These are phyloP conservation scores for Climacium dendroides DNA, from an alignment of 225 moss, liverwort and hornwort species.

Conservation along the genomic window DNA sequence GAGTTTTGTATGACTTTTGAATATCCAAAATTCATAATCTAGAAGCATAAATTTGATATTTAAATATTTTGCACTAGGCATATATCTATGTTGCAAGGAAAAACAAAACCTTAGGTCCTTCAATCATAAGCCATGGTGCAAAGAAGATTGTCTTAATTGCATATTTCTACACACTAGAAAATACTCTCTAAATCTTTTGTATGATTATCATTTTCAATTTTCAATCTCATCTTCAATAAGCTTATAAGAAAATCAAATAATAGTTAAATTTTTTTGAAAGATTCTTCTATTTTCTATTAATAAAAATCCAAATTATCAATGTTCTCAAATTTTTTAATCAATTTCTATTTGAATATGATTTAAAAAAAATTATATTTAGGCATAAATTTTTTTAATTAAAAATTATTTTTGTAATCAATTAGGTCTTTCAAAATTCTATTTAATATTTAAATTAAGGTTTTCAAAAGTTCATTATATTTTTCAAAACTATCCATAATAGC, in stretches of 20 bases:
- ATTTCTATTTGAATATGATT: neutral
- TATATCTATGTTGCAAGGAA: neutral
- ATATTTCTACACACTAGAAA: neutral
- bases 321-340: neutral
- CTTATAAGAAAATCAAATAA: neutral
- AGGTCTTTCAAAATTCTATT: neutral
- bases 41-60: fast-evolving
- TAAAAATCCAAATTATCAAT: neutral
- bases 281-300: neutral
- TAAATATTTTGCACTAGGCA: neutral
- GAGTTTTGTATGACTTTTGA: neutral
- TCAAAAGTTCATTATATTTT: too few relatives aligned
- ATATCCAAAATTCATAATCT: neutral
- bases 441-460: neutral
- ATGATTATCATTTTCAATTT: neutral
- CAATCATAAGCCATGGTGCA: fast-evolving
- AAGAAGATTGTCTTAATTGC: neutral
- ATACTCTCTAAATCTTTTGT: fast-evolving
- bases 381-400: neutral
- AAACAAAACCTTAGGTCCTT: neutral
- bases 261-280: neutral
- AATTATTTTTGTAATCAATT: neutral
- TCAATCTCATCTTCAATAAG: neutral
- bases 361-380: neutral
- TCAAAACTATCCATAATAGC: neutral